Evolutionary conservation across 2,329 filamentous ascomycete genomes (phyloP), one percentile per base, ranked within the genome.

Genomic region (Thelonectria discophora): DNA sequence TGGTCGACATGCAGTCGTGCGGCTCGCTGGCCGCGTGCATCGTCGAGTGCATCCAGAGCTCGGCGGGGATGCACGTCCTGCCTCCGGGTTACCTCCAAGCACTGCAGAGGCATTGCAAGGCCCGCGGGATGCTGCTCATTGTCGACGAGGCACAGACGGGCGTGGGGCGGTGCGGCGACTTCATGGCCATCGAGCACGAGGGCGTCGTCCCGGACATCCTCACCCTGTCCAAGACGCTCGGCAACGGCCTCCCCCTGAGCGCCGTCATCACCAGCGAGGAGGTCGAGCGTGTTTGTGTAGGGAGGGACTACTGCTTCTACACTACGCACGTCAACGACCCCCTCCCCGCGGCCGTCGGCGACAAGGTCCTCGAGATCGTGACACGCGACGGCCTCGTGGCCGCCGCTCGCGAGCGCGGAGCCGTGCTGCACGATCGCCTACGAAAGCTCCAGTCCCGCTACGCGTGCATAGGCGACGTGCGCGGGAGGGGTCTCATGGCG

Each of bases 301-400:
- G 85, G 17, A 76, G 77, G 3, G 82, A 80, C 27, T 89, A 81
- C 65, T 76, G 84, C 17, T 88, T 85, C 69, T 82, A 86, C 64
- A 89, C 86, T 0, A 89, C 87, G 0, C 87, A 89, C 65, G 74
- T 88, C 50, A 88, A 89, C 64, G 87, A 89, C 64, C 86, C 86
- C 0, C 74, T 89, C 1, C 81, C 86, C 0, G 85, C 85, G 0
- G 84, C 86, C 0, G 85, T 89, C 1, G 86, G 86, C 1, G 78
- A 84, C 63, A 88, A 88, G 68, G 86, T 88, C 2, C 78, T 89
- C 1, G 85, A 89, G 60, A 85, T 88, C 12, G 84, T 89, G 1
- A 76, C 84, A 18, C 77, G 86, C 1, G 86, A 89, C 62, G 74
- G 79, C 18, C 74, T 89, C 10, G 80, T 84, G 17, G 73, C 75